These are phyloP conservation scores for Aureobasidium lini DNA, from an alignment of 2,329 filamentous ascomycete species.

Conservation along the genomic window DNA sequence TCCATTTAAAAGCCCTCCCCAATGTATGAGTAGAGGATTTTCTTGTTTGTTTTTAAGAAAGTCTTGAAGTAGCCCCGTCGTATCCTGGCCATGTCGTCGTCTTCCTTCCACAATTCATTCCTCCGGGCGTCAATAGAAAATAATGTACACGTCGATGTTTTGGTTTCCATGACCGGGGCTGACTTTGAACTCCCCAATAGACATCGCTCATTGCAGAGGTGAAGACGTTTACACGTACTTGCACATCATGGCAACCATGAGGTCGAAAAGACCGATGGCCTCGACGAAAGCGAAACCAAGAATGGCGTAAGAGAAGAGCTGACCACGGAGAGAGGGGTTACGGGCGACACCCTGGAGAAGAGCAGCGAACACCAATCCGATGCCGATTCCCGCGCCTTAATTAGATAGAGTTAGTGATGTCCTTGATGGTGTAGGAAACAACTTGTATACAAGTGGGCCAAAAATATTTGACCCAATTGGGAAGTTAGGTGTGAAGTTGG, in stretches of 20 bases:
- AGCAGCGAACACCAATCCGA: slow-evolving; percentile 87
- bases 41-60: slow-evolving; percentile 14
- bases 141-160: slow-evolving; percentile 14
- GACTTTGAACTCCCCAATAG: slow-evolving; percentile 7
- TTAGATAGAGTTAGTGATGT: slow-evolving; percentile 25
- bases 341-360: slow-evolving; percentile 84
- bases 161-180: slow-evolving; percentile 10
- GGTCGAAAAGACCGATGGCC: slow-evolving; percentile 81
- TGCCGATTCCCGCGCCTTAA: slow-evolving; percentile 72
- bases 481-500: not conserved
- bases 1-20: slow-evolving; percentile 1
- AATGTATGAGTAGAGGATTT: slow-evolving; percentile 10
- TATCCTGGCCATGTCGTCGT: slow-evolving; percentile 14
- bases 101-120: slow-evolving; percentile 3
- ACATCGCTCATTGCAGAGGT: slow-evolving; percentile 10
- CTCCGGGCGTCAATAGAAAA: slow-evolving; percentile 13
- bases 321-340: slow-evolving; percentile 89
- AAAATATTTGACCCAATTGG: not conserved
- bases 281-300: slow-evolving; percentile 93
- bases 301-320: slow-evolving; percentile 96
- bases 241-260: slow-evolving; percentile 91
- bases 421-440: not conserved
- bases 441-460: not conserved
- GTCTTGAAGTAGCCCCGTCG: slow-evolving; percentile 9
- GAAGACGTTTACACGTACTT: slow-evolving; percentile 42